Evolutionary conservation across 495 filamentous ascomycete species (phyloP), one percentile per base, ranked within the genome.

Genomic region (Durotheca rogersii): DNA sequence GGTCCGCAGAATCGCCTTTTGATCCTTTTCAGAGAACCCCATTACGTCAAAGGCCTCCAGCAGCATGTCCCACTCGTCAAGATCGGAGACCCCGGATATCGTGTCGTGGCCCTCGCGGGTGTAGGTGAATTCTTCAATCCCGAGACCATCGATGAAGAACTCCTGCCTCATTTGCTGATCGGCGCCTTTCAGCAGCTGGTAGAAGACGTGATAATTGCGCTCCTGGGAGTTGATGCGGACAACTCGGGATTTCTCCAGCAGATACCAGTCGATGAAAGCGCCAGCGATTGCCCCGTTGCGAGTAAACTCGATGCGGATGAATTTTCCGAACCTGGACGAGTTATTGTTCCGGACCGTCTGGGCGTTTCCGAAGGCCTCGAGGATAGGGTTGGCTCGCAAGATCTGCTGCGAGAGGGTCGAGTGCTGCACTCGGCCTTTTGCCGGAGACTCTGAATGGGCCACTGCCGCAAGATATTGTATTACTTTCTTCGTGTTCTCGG

Each of bases 401-500:
- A 99, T 99, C 68, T 97, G 94, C 58, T 95, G 88, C 6, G 95
- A 96, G n/a, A 99, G 80, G 44, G 89, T 89, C 1, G 89, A 86
- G 41, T 92, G 82, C 49, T 89, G 84, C 10, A 72, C 72, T 42
- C 82, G 83, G 37, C 71, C 79, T 62, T 81, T 83, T 7, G 71
- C 70, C 3, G 85, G 79, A 3, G 84, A 85, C 42, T 94, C 89
- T 0, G 89, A 83, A 16, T 86, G 85, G 3, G 94, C 94, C 29
- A 97, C 92, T 10, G 91, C 91, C 15, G 94, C 94, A 36, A 99
- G 81, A 67, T 96, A 99, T 54, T 99, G 94, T 43, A 99, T 99
- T 39, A 99, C 94, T 69, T 99, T 99, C 64, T 99, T 99, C 2
- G 94, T 99, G 56, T 99, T 99, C 66, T 99, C 94, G 0, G 94